phyloP scores from a whole-genome alignment of 2,329 filamentous ascomycete species.

The Bipolaris cookei region DNA sequence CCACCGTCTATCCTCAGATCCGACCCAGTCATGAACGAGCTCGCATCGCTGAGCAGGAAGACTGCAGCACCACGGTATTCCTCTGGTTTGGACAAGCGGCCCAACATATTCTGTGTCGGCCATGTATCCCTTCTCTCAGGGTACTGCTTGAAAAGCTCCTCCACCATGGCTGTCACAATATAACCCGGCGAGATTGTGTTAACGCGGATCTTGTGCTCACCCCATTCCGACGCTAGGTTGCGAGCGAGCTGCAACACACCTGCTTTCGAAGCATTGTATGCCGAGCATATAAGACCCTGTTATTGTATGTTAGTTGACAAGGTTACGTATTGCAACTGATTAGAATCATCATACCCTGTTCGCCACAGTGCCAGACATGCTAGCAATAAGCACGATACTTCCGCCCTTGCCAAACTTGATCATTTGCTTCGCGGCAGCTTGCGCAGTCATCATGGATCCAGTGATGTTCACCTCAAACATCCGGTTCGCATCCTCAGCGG shows the following conservation, averaged over 20 bases:
- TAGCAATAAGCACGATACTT: slow-evolving; percentile 67
- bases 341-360: slow-evolving; percentile 62
- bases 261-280: slow-evolving; percentile 79
- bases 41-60: slow-evolving; percentile 50
- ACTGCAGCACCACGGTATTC: slow-evolving; percentile 50
- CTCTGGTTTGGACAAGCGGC: slow-evolving; percentile 41
- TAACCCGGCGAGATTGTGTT: slow-evolving; percentile 84
- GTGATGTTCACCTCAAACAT: slow-evolving; percentile 69
- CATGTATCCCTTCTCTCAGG: slow-evolving; percentile 72
- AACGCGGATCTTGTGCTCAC: slow-evolving; percentile 73
- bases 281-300: slow-evolving; percentile 68
- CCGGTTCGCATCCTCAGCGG: slow-evolving; percentile 64
- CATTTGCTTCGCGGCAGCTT: slow-evolving; percentile 69
- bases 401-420: slow-evolving; percentile 65
- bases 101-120: slow-evolving; percentile 86
- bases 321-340: not conserved
- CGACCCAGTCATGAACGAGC: slow-evolving; percentile 51
- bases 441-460: slow-evolving; percentile 67
- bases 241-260: slow-evolving; percentile 74
- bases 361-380: slow-evolving; percentile 66
- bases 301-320: slow-evolving; percentile 19
- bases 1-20: slow-evolving; percentile 51
- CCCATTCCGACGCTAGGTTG: slow-evolving; percentile 77
- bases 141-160: slow-evolving; percentile 75
- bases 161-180: slow-evolving; percentile 83